Base-by-base conservation (phyloP, 345 rosid genomes). In the Eutrema japonicum region DNA sequence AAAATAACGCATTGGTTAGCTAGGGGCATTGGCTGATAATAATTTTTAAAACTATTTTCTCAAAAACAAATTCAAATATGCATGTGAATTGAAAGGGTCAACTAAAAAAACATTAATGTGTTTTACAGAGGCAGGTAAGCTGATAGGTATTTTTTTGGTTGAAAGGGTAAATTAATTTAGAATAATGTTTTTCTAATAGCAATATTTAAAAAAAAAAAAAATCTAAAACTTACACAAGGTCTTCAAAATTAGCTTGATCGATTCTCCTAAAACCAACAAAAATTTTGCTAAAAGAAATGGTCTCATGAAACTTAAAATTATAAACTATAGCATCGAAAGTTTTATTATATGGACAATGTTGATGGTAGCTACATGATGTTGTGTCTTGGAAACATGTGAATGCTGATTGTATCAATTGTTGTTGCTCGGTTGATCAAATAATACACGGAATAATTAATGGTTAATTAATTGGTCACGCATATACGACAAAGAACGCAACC, bases 401-500 rank as follows among this genome's bases (percentile, higher is more conserved):
- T 70, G 54, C 61, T 64, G 71, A 70, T 70, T 70, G 58, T 64
- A 64, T 64, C 18, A 49, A 46, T 18, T 29, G 45, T 56, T 76
- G 61, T 68, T 62, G 74, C 41, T 68, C 40, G 54, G 59, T 29
- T 47, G 46, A 68, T 54, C 70, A 55, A 61, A 76, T 76, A 76
- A 76, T 76, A 70, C 53, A 64, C 37, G 54, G 35, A 48, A 56
- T 47, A 32, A 70, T 69, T 70, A 68, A 76, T 77, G 41, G 38
- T 33, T 77, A 57, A 70, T 64, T 70, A 70, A 71, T 56, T 37
- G 59, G 67, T 70, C 72, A 64, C 65, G 68, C 80, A 70, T 49
- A 70, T 64, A 71, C 60, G 80, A 76, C 80, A 76, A 64, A 38
- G 33, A 57, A 40, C 67, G 59, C 72, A 77, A 64, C 67, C 57